Evolutionary conservation across 2,329 filamentous ascomycete species (phyloP), one percentile per base, ranked within the genome.

Genomic region (Cryoendolithus antarcticus): DNA sequence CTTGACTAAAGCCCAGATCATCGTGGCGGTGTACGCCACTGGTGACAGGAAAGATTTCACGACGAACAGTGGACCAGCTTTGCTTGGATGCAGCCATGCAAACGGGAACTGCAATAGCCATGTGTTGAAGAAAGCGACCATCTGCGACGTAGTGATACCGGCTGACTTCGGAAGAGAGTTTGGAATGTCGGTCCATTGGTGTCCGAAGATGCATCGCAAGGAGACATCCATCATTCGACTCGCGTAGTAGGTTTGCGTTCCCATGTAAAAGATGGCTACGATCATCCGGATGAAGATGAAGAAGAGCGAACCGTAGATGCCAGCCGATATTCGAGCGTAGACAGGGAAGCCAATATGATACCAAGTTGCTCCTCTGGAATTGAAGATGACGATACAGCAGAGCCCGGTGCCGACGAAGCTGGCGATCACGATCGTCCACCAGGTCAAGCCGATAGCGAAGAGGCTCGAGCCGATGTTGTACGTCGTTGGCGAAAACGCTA

Each of bases 11-110:
- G 51, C 59, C 27, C 56, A 55, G 13, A 56, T 54, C 6, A 56
- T 54, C 1, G 59, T 41, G 9, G 55, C 47, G 56, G 59, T 56
- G 12, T 66, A 56, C 24, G 61, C 50, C 4, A 55, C 57, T 44
- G 47, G 47, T 7, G 42, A 48, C 6, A 46, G 37, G 9, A 47
- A 15, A 7, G 44, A 45, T 35, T 67, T 67, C 54, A 66, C 58
- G 50, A 58, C 62, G 54, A 67, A 69, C 51, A 69, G 64, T 35
- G 52, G 52, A n/a, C 56, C 48, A 19, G 68, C 46, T 46, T 67
- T 62, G 47, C 67, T 65, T 9, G 66, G 65, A 7, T 63, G 56
- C 39, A 67, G 59, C 32, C 61, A 58, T 24, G 60, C 60, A 44
- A 69, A 64, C 2, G 53, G 53, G 15, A 57, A 41, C 11, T 54